Percentiles rank a stretch among this genome's conserved stretches.
phyloP scores from a whole-genome alignment of 257 asterid species.

The Parsonsia alboflavescens region DNA sequence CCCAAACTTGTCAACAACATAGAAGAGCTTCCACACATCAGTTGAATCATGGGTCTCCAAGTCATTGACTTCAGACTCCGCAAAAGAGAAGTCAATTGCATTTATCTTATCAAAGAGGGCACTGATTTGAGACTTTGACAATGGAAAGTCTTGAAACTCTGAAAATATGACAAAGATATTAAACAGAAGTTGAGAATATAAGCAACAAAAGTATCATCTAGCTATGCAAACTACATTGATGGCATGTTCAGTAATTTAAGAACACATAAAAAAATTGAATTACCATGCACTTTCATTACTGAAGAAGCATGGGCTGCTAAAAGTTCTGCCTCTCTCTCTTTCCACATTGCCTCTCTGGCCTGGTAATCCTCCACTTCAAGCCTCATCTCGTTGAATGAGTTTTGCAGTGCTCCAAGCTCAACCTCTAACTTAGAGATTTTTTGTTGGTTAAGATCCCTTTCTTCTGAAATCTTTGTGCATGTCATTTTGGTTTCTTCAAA shows the following conservation, averaged over 20 bases:
- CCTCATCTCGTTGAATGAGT: slow-evolving; percentile 41
- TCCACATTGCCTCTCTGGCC: slow-evolving; percentile 39
- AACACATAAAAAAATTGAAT: slow-evolving; percentile 2
- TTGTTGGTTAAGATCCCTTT: slow-evolving; percentile 45
- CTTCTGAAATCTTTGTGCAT: slow-evolving; percentile 44
- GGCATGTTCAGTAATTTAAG: slow-evolving; percentile 5
- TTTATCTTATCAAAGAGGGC: slow-evolving; percentile 61
- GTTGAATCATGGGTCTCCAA: slow-evolving; percentile 34
- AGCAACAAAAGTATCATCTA: slow-evolving; percentile 7
- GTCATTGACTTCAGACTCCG: slow-evolving; percentile 34
- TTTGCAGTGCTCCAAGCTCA: slow-evolving; percentile 44
- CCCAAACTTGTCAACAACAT: slow-evolving; percentile 54
- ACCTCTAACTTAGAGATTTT: slow-evolving; percentile 54
- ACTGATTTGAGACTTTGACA: slow-evolving; percentile 57
- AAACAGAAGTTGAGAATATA: slow-evolving; percentile 4
- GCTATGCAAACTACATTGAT: background rate
- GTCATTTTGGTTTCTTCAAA: slow-evolving; percentile 43
- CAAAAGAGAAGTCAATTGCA: slow-evolving; percentile 47
- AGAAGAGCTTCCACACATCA: slow-evolving; percentile 55
- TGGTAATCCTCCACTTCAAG: slow-evolving; percentile 43
- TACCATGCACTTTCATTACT: slow-evolving; percentile 51
- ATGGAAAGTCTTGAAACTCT: slow-evolving; percentile 49
- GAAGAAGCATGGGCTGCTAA: slow-evolving; percentile 32
- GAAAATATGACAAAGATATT: slow-evolving; percentile 28
- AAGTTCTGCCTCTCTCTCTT: slow-evolving; percentile 54